These are phyloP conservation scores for Ilex paraguariensis DNA, from an alignment of 305 asterid genomes.

Conservation along the genomic window DNA sequence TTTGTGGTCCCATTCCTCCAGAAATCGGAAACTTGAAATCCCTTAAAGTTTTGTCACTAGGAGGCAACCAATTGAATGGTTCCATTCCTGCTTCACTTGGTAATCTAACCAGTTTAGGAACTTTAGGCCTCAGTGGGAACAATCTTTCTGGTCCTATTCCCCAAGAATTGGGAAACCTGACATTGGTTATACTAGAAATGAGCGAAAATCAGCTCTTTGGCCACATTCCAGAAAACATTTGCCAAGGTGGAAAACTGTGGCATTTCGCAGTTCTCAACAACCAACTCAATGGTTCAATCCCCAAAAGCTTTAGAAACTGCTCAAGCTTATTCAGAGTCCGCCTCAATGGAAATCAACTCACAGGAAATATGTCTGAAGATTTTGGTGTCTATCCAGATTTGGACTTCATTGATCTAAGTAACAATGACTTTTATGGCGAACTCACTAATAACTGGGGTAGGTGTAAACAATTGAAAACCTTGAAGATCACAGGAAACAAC, in stretches of 20 bases:
- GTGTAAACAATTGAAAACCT: not conserved
- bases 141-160: slow-evolving; percentile 26
- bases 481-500: slow-evolving; percentile 8
- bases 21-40: slow-evolving; percentile 18
- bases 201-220: slow-evolving; percentile 16
- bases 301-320: slow-evolving; percentile 14
- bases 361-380: slow-evolving; percentile 10
- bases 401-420: slow-evolving; percentile 1
- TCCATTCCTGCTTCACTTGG: slow-evolving; percentile 19
- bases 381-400: slow-evolving; percentile 20
- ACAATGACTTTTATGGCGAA: slow-evolving; percentile 15
- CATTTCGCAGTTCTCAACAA: not conserved
- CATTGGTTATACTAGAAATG: slow-evolving; percentile 7
- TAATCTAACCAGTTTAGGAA: slow-evolving; percentile 6
- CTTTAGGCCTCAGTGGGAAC: slow-evolving; percentile 5
- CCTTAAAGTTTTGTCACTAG: slow-evolving; percentile 3
- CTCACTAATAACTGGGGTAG: slow-evolving; percentile 9
- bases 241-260: not conserved
- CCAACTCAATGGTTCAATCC: slow-evolving; percentile 13
- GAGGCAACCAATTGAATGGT: slow-evolving; percentile 9
- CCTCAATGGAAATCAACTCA: slow-evolving; percentile 12
- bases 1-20: slow-evolving; percentile 18
- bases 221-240: slow-evolving; percentile 15
- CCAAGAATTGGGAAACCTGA: slow-evolving; percentile 12
- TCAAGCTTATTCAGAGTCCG: slow-evolving; percentile 4